phyloP scores from a whole-genome alignment of 2,329 filamentous ascomycete genomes.

The Alternaria viburni region DNA sequence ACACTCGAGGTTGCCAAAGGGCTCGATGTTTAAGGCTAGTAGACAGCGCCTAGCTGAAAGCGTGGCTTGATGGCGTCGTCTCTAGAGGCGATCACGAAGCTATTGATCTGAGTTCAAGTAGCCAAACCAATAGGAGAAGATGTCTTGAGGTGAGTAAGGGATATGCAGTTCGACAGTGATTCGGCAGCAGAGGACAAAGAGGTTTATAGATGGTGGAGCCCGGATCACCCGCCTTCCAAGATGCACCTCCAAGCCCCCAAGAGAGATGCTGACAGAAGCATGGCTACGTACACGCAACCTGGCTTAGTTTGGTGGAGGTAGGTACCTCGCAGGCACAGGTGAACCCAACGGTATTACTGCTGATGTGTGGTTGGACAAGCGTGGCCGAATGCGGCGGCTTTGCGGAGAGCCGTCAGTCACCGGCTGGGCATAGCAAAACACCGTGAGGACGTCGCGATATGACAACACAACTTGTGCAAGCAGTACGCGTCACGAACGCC shows the following conservation, averaged over 20 bases:
- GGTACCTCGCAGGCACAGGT: neutral
- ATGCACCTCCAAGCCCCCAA: constrained; percentile 1
- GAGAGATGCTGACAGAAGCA: constrained; percentile 7
- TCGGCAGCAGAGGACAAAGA: constrained; percentile 16
- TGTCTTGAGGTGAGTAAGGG: neutral
- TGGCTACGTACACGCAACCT: constrained; percentile 3
- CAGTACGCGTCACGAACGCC: constrained; percentile 39
- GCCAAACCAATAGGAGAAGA: neutral
- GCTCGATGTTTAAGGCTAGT: neutral
- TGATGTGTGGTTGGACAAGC: constrained; percentile 3
- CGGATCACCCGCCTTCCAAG: neutral
- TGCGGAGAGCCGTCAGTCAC: constrained; percentile 37
- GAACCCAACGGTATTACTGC: neutral
- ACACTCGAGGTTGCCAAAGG: neutral
- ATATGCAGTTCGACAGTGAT: neutral
- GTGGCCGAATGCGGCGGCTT: constrained; percentile 27
- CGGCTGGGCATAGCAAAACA: constrained; percentile 10
- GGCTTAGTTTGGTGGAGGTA: neutral
- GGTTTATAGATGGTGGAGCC: constrained; percentile 10
- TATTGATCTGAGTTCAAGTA: constrained; percentile 5
- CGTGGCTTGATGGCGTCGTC: neutral
- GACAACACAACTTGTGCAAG: constrained; percentile 13
- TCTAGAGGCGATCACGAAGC: neutral
- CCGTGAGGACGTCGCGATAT: constrained; percentile 24
- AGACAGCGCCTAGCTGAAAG: neutral